Percentiles rank a stretch among this genome's conserved stretches.
Conservation (phyloP, 176 grass and related monocot species). For the Avena insularis region DNA sequence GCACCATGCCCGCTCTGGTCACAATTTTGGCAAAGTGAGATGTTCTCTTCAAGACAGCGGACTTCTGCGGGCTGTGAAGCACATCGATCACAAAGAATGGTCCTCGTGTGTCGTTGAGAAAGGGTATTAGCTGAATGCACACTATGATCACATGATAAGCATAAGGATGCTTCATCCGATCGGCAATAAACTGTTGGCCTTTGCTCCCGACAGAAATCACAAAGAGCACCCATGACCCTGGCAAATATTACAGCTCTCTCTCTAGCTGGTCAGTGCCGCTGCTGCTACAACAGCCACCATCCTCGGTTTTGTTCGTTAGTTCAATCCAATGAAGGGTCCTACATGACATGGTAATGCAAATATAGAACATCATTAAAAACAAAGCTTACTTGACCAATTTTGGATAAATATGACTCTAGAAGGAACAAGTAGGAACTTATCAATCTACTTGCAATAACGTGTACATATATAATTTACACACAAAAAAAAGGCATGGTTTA, state of each 20-base stretch:
- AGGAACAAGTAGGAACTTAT: background rate
- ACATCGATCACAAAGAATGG: conserved; percentile 89
- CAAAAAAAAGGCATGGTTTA: background rate
- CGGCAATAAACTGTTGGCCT: conserved; percentile 85
- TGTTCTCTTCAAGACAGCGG: conserved; percentile 68
- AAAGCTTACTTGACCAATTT: conserved; percentile 12
- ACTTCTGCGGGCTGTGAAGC: conserved; percentile 66
- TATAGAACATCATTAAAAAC: conserved; percentile 7
- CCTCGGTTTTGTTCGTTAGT: conserved; percentile 2
- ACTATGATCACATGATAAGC: conserved; percentile 86
- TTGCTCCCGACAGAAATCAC: conserved; percentile 87
- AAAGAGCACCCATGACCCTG: conserved; percentile 71
- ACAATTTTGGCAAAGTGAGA: conserved; percentile 86
- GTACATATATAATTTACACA: background rate
- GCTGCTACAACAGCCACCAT: conserved; percentile 32
- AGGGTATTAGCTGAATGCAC: conserved; percentile 92
- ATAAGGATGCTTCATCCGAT: conserved; percentile 83
- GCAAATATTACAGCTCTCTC: conserved; percentile 16
- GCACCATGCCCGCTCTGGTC: conserved; percentile 75
- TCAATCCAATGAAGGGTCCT: conserved; percentile 42
- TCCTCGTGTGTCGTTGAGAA: conserved; percentile 75
- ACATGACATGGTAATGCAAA: conserved; percentile 1
- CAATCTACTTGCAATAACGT: background rate
- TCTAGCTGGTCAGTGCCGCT: background rate
- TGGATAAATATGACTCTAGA: background rate